Base-by-base conservation (phyloP, 768 basidiomycete genomes). In the Termitomyces heimii region DNA sequence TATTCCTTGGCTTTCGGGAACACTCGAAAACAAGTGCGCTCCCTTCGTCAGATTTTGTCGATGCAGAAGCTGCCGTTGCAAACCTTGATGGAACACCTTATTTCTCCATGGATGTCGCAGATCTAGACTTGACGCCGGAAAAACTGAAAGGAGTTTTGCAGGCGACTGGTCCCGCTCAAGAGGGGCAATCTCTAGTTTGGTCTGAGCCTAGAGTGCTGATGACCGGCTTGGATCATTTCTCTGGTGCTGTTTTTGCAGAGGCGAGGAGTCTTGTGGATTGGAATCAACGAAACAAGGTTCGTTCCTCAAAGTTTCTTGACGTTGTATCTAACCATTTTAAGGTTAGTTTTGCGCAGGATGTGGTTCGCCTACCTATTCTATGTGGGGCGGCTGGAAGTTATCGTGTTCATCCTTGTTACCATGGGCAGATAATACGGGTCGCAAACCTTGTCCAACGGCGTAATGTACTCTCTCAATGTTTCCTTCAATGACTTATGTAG, bases 351-450 rank as follows among this genome's bases (percentile, higher is more conserved):
- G 96, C 67, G 81, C 95, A 0, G 86, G 83, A 0, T 98, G 96
- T 68, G 94, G 94, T 4, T 82, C 86, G 0, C 79, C 80, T 2
- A 82, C 85, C 0, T 90, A 92, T 65, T 89, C 92, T 0, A 76
- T 92, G 63, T 98, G 96, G 96, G 94, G 84, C 4, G 96, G 96
- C 0, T 99, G 94, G 95, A 99, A 99, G 71, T 73, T 94, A 1
- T 79, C 82, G 4, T 99, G 96, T 69, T 75, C 80, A 6, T 80
- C 89, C 0, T 69, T 91, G 28, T 70, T 92, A 20, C 89, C 91
- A 6, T 92, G 91, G 88, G 77, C 81, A 6, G 78, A 87, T 59
- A 85, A 85, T 54, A 71, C 73, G 40, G 82, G 78, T 42, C 77
- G 74, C 63, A 83, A 82, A 64, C 85, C 85, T 4, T 93, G 92